Percentiles rank a stretch among this genome's conserved stretches.
Evolutionary conservation across 495 filamentous ascomycete genomes (phyloP).

Genomic region (Terfezia boudieri): DNA sequence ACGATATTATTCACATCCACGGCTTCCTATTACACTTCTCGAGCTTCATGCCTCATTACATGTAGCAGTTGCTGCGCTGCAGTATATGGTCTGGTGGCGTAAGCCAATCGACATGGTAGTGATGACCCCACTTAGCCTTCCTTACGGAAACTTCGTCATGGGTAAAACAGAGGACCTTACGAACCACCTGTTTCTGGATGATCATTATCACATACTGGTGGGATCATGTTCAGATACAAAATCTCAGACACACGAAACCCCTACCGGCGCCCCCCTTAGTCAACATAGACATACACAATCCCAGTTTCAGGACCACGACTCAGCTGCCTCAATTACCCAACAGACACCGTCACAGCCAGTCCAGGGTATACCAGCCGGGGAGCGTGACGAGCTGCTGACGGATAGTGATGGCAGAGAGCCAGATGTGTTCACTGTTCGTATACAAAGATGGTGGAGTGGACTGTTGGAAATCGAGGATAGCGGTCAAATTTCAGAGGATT

Average conservation of each 20-base stretch:
- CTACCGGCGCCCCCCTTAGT: background rate
- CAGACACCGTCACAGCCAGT: background rate
- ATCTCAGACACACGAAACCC: background rate
- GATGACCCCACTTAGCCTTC: background rate
- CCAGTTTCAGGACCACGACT: too few relatives aligned
- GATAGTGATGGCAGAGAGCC: background rate
- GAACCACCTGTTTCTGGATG: background rate
- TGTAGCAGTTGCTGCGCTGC: constrained; percentile 3
- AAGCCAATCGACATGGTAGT: constrained; percentile 2
- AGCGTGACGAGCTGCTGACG: background rate
- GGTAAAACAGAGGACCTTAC: background rate
- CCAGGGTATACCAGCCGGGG: too few relatives aligned
- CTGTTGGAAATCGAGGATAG: background rate
- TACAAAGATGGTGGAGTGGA: background rate
- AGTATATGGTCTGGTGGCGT: constrained; percentile 3
- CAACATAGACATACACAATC: too few relatives aligned
- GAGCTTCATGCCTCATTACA: constrained; percentile 5
- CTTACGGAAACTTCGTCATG: background rate
- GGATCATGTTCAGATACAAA: background rate
- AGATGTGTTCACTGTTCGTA: background rate
- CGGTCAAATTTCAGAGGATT: background rate
- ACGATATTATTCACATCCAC: background rate
- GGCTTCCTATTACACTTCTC: constrained; percentile 2
- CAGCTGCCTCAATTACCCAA: background rate
- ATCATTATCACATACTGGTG: background rate